These are phyloP conservation scores for Beauveria sp. DNA, from an alignment of 2,329 filamentous ascomycete genomes.

Conservation along the genomic window DNA sequence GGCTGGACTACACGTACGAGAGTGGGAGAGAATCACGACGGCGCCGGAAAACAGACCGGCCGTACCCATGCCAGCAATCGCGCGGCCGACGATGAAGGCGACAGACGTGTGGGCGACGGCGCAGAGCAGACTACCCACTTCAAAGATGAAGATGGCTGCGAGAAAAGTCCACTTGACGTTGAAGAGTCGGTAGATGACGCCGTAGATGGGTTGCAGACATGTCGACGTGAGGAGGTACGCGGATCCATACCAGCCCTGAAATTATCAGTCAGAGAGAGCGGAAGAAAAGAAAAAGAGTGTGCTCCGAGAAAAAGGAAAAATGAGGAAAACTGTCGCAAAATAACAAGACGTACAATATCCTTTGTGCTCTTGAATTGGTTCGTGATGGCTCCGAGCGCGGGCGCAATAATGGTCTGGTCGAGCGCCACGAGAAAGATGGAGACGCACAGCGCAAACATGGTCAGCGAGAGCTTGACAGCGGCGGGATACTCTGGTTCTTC, in stretches of 20 bases:
- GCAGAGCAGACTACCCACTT: constrained; percentile 35
- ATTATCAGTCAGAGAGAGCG: constrained; percentile 10
- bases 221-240: constrained; percentile 41
- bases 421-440: constrained; percentile 42
- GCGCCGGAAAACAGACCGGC: constrained; percentile 44
- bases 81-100: constrained; percentile 44
- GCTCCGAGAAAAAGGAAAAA: too few relatives aligned
- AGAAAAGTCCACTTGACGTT: constrained; percentile 40
- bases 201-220: constrained; percentile 42
- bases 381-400: constrained; percentile 45
- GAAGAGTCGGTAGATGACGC: constrained; percentile 42
- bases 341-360: constrained; percentile 31
- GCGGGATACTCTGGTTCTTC: constrained; percentile 27
- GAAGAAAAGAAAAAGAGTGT: constrained; percentile 14
- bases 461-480: constrained; percentile 31
- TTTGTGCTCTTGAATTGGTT: constrained; percentile 34
- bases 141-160: constrained; percentile 33
- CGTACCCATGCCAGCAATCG: constrained; percentile 43
- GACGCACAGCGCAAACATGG: constrained; percentile 37
- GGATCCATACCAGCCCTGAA: constrained; percentile 42
- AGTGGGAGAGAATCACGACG: constrained; percentile 38
- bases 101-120: constrained; percentile 37
- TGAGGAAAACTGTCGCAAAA: neutral
- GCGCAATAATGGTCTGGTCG: constrained; percentile 45
- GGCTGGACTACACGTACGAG: constrained; percentile 21